Conservation (phyloP, 352 stramenopile species). For the Phytophthora cajani region DNA sequence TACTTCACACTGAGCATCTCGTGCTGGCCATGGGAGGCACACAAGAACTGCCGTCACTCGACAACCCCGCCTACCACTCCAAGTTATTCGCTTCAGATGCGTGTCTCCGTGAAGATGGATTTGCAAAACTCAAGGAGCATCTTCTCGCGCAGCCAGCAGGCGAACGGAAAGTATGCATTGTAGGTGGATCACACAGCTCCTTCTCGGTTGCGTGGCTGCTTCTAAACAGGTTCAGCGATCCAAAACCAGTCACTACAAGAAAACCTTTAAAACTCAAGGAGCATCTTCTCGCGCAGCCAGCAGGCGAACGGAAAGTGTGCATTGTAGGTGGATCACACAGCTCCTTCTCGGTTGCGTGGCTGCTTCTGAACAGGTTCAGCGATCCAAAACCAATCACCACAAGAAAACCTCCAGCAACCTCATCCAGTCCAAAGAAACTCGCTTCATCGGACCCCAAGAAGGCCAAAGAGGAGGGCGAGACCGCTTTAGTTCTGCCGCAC, state of each 20-base stretch:
- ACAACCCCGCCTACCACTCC: constrained; percentile 41
- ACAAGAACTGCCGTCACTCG: constrained; percentile 53
- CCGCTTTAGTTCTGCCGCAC: constrained; percentile 8
- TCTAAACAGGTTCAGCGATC: constrained; percentile 62
- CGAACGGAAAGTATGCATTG: constrained; percentile 78
- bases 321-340: constrained; percentile 88
- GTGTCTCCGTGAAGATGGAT: constrained; percentile 70
- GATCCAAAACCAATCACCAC: constrained; percentile 17
- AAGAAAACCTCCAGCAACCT: constrained; percentile 5
- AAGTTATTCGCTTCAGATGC: constrained; percentile 79
- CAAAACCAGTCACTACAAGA: constrained; percentile 11
- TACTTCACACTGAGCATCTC: constrained; percentile 67
- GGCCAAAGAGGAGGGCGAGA: constrained; percentile 19
- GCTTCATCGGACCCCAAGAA: constrained; percentile 7
- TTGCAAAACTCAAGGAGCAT: constrained; percentile 52
- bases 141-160: constrained; percentile 34
- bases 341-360: constrained; percentile 85
- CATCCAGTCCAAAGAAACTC: constrained; percentile 17
- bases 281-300: constrained; percentile 37
- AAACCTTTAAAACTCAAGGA: constrained; percentile 41
- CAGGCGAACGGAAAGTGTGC: constrained; percentile 66
- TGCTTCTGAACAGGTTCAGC: constrained; percentile 73
- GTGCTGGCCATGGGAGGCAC: constrained; percentile 72
- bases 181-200: constrained; percentile 86
- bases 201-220: constrained; percentile 87